These are phyloP conservation scores for Hirschfeldia incana DNA, from an alignment of 345 rosid species.

Conservation along the genomic window DNA sequence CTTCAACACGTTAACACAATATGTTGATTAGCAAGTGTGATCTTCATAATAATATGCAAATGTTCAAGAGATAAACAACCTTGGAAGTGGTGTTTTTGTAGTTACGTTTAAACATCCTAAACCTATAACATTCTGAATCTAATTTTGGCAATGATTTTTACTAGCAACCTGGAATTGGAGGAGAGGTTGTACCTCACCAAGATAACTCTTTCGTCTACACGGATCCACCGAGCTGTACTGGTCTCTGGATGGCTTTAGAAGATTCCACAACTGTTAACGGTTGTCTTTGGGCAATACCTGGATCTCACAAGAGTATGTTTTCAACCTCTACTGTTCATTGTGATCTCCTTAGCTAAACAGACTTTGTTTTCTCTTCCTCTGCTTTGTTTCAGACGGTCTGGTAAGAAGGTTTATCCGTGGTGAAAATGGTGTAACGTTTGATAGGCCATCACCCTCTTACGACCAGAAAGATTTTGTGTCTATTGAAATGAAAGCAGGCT, in stretches of 20 bases:
- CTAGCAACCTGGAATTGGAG: slow-evolving; percentile 98
- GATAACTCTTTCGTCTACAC: slow-evolving; percentile 89
- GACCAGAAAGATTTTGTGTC: slow-evolving; percentile 82
- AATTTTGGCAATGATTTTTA: slow-evolving; percentile 4
- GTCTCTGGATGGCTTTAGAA: slow-evolving; percentile 96
- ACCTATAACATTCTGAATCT: background rate
- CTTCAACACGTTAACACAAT: background rate
- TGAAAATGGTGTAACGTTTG: slow-evolving; percentile 77
- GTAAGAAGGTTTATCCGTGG: slow-evolving; percentile 82
- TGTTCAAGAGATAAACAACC: background rate
- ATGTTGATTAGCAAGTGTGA: background rate
- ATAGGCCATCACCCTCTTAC: slow-evolving; percentile 69
- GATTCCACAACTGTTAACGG: slow-evolving; percentile 81
- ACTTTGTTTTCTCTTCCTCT: background rate
- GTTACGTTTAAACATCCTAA: background rate
- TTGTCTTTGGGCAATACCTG: slow-evolving; percentile 98
- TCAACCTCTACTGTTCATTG: background rate
- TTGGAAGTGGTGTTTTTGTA: background rate
- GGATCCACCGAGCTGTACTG: slow-evolving; percentile 84
- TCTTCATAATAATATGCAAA: slow-evolving; percentile 9
- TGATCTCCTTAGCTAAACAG: slow-evolving; percentile 18
- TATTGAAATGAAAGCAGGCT: slow-evolving; percentile 90
- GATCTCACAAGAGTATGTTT: slow-evolving; percentile 80
- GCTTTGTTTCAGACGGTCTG: slow-evolving; percentile 68
- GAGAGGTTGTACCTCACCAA: slow-evolving; percentile 95